Percentiles rank a stretch among this genome's conserved stretches.
phyloP scores from a whole-genome alignment of 768 basidiomycete genomes.

The Xerocomellus dryophilus region DNA sequence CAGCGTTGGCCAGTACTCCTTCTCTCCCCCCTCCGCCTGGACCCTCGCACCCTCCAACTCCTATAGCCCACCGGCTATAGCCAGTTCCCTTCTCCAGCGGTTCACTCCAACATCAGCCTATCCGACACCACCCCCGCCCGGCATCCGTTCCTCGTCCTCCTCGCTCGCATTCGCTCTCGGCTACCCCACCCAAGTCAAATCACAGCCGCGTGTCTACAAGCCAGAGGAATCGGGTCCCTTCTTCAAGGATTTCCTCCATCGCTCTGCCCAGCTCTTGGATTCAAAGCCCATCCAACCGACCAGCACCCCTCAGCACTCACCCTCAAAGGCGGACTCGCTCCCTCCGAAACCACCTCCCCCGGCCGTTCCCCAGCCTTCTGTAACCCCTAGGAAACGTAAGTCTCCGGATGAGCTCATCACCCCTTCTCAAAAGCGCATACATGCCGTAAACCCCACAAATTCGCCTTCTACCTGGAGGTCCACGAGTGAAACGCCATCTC shows the following conservation, averaged over 20 bases:
- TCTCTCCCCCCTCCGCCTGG: conserved; percentile 41
- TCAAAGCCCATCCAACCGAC: conserved; percentile 19
- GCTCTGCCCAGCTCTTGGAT: conserved; percentile 45
- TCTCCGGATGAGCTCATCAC: conserved; percentile 55
- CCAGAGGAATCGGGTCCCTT: conserved; percentile 62
- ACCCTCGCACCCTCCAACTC: conserved; percentile 38
- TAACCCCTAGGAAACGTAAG: conserved; percentile 74
- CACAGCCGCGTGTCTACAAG: conserved; percentile 36
- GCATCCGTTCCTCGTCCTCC: conserved; percentile 63
- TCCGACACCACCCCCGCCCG: conserved; percentile 67
- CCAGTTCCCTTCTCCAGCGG: conserved; percentile 64
- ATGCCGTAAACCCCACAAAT: conserved; percentile 18
- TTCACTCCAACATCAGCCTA: conserved; percentile 60
- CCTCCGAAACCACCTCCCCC: conserved; percentile 11
- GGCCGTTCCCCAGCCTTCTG: conserved; percentile 16
- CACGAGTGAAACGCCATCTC: conserved; percentile 25
- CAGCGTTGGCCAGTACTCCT: conserved; percentile 28
- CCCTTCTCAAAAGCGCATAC: conserved; percentile 60
- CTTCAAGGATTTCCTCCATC: conserved; percentile 59
- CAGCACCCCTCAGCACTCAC: conserved; percentile 17
- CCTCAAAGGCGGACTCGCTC: conserved; percentile 15
- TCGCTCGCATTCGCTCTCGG: conserved; percentile 76
- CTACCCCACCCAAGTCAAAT: conserved; percentile 31
- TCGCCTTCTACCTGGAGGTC: conserved; percentile 13
- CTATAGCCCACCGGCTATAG: conserved; percentile 55